Conservation (phyloP, 805 yeast species). For the Sugiyamaella chiloensis region DNA sequence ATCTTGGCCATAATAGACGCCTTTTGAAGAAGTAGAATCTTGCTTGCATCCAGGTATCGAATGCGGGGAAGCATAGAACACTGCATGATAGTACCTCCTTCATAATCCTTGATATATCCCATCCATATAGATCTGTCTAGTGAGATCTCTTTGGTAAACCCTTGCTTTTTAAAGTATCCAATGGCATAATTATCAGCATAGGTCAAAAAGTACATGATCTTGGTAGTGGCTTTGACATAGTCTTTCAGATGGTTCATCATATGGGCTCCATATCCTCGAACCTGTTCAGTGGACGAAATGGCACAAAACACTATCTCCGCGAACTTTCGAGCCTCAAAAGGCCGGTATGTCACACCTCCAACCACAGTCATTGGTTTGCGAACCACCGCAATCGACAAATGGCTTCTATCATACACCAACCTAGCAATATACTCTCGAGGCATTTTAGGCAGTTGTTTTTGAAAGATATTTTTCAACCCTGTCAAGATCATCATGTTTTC, state of each 20-base stretch:
- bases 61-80: slow-evolving; percentile 88
- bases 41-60: slow-evolving; percentile 84
- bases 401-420: slow-evolving; percentile 90
- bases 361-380: slow-evolving; percentile 91
- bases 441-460: slow-evolving; percentile 97
- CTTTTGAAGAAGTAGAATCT: slow-evolving; percentile 79
- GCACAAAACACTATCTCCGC: slow-evolving; percentile 99
- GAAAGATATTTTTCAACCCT: slow-evolving; percentile 93
- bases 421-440: slow-evolving; percentile 95
- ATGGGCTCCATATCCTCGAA: slow-evolving; percentile 98
- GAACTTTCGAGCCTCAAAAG: slow-evolving; percentile 84
- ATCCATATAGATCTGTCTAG: slow-evolving; percentile 86
- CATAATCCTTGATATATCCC: slow-evolving; percentile 98
- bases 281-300: slow-evolving; percentile 95
- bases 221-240: slow-evolving; percentile 84
- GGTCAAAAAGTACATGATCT: slow-evolving; percentile 80
- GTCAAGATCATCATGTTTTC: slow-evolving; percentile 90
- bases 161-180: slow-evolving; percentile 97
- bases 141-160: slow-evolving; percentile 92
- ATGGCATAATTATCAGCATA: slow-evolving; percentile 99
- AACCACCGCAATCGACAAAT: slow-evolving; percentile 93
- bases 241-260: slow-evolving; percentile 97
- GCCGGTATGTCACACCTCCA: slow-evolving; percentile 96
- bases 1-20: slow-evolving; percentile 89
- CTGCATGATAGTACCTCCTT: slow-evolving; percentile 98